Conservation (phyloP, 768 basidiomycete genomes). For the Hortiboletus campestris region DNA sequence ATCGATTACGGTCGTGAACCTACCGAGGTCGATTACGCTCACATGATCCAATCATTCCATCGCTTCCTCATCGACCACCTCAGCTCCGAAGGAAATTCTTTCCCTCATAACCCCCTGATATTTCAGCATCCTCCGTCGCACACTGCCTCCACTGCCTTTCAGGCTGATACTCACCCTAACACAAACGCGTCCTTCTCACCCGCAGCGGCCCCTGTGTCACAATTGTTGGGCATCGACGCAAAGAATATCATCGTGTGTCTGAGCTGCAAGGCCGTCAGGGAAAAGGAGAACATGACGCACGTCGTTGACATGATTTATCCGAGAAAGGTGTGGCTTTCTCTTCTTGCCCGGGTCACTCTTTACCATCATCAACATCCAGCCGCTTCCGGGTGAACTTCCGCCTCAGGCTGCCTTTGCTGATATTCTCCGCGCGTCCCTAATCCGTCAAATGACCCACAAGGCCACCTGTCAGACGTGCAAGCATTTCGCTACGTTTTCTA, state of each 20-base stretch:
- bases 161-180: constrained; percentile 18
- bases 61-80: constrained; percentile 89
- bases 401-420: constrained; percentile 55
- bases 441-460: constrained; percentile 82
- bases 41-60: constrained; percentile 93
- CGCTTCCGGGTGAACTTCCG: constrained; percentile 36
- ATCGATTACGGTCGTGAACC: constrained; percentile 84
- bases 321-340: constrained; percentile 55
- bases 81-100: constrained; percentile 66
- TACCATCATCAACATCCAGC: constrained; percentile 21
- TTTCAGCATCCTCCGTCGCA: constrained; percentile 28
- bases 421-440: constrained; percentile 71
- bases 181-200: constrained; percentile 25
- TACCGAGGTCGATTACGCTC: constrained; percentile 72
- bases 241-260: constrained; percentile 73
- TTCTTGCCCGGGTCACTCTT: background rate
- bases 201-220: constrained; percentile 73
- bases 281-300: constrained; percentile 79
- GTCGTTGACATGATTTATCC: constrained; percentile 87
- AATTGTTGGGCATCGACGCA: constrained; percentile 79
- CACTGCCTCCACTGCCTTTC: constrained; percentile 9
- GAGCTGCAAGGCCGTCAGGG: constrained; percentile 66
- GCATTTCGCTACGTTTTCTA: constrained; percentile 69
- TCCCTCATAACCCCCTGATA: constrained; percentile 59
- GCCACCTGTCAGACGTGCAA: constrained; percentile 85